Evolutionary conservation across 768 basidiomycete genomes (phyloP).

Genomic region (Nidularia sp.): DNA sequence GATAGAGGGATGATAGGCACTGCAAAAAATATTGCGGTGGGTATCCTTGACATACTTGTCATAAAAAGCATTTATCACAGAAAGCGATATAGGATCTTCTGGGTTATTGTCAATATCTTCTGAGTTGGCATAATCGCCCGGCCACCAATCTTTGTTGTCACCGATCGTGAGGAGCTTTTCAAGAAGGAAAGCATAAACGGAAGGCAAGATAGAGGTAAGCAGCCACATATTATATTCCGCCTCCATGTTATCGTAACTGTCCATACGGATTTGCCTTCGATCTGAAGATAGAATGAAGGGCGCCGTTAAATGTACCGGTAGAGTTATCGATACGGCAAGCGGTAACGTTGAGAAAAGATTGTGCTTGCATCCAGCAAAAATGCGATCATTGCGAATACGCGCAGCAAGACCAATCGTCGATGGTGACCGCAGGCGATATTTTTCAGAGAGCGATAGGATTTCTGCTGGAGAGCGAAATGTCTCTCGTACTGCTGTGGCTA

Average conservation of each 20-base stretch:
- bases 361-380: conserved; percentile 4
- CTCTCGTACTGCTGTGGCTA: conserved; percentile 19
- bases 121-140: conserved; percentile 10
- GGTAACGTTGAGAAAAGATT: conserved; percentile 43
- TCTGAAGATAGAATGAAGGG: conserved; percentile 45
- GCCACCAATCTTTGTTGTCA: conserved; percentile 30
- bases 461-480: conserved; percentile 6
- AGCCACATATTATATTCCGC: conserved; percentile 41
- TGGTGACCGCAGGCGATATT: background rate
- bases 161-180: conserved; percentile 14
- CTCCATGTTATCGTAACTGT: conserved; percentile 26
- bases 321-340: conserved; percentile 28
- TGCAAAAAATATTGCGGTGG: too few species aligned
- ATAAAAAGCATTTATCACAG: conserved; percentile 24
- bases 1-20: too few species aligned
- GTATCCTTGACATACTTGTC: background rate
- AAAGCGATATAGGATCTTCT: conserved; percentile 9
- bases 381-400: background rate
- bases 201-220: conserved; percentile 26
- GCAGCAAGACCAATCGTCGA: conserved; percentile 25
- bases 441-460: conserved; percentile 14
- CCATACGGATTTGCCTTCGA: conserved; percentile 37
- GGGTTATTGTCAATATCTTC: background rate
- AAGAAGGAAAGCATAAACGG: conserved; percentile 33
- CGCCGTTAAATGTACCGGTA: conserved; percentile 44